A percentile compares a stretch with the other conserved stretches of the same genome.
These are phyloP conservation scores for Phaeodactylum tricornutum DNA, from an alignment of 108 stramenopile species.

Conservation along the genomic window DNA sequence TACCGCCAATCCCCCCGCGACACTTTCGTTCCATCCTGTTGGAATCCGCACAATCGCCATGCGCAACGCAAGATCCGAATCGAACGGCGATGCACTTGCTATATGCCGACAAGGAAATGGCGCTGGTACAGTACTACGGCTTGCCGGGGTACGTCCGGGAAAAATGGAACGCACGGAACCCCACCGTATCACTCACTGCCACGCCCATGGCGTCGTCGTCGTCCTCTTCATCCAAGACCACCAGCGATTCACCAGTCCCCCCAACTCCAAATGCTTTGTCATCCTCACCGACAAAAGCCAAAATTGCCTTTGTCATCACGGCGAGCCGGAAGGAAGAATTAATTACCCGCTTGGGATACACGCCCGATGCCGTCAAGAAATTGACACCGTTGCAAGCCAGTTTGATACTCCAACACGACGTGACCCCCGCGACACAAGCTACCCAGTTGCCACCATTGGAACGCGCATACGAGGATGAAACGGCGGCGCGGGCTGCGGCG, in stretches of 20 bases:
- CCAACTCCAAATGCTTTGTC: too few species aligned
- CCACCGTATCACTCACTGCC: neutral
- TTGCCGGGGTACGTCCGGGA: conserved; percentile 22
- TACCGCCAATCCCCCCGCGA: too few species aligned
- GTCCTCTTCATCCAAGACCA: too few species aligned
- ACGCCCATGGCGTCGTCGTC: too few species aligned
- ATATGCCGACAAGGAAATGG: conserved; percentile 25
- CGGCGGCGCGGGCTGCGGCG: too few species aligned
- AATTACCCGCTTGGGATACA: conserved; percentile 25
- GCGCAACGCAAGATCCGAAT: conserved; percentile 15
- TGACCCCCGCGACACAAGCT: too few species aligned
- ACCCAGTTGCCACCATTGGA: too few species aligned
- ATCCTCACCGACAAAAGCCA: too few species aligned
- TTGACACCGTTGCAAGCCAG: conserved; percentile 6
- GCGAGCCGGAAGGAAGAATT: conserved; percentile 28
- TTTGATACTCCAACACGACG: conserved; percentile 4
- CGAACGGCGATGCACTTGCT: conserved; percentile 22
- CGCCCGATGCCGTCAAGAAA: conserved; percentile 2
- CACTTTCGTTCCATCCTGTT: too few species aligned
- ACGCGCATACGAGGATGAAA: too few species aligned
- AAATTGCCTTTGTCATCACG: conserved; percentile 57
- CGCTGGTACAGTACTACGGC: conserved; percentile 36
- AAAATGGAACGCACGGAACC: conserved; percentile 3
- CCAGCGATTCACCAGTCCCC: too few species aligned
- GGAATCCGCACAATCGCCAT: too few species aligned